Evolutionary conservation across 306 rosid genomes (phyloP), one percentile per base, ranked within the genome.

Genomic region (Chamaecrista fasciculata): DNA sequence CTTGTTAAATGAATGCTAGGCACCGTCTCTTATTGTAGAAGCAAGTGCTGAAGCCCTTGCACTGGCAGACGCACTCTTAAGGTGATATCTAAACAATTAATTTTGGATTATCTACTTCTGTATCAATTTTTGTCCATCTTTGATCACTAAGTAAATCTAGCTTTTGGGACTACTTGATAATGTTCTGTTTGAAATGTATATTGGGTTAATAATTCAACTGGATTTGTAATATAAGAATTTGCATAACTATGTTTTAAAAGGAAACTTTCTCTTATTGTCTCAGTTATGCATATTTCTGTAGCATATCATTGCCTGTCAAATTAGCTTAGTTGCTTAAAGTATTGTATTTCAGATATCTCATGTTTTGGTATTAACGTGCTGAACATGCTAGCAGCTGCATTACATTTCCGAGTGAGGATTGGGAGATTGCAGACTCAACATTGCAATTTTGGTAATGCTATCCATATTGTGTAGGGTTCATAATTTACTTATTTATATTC

Each of bases 381-480:
- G 55, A 53, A 34, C 58, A 16, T 81, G 75, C 37, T 76, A 29
- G 86, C 96, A 90, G 98, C 70, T 93, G 98, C 34, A 88, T 93
- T 80, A 90, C 98, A 65, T 93, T 87, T 88, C 90, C 94, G 53
- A 75, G 91, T 85, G 96, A 86, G 78, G 98, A 90, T 72, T 93
- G 97, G 98, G 98, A 93, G 88, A 86, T 86, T 75, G 90, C 98
- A 37, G 98, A 93, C 84, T 86, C 96, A 52, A 88, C 98, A 36
- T 79, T 93, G 62, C 98, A 87, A 78, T 90, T 93, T 82, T 93
- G 98, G 98, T 93, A 93, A 76, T 72, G 66, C 65, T 51, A 26
- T 56, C 18, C 37, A 58, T 31, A 78, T 76, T 70, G 34, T 40
- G 15, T 33, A 37, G 65, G 63, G 34, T 71, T 71, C 58, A 37